Conservation (phyloP, 2,329 filamentous ascomycete genomes). For the Nothopassalora personata region DNA sequence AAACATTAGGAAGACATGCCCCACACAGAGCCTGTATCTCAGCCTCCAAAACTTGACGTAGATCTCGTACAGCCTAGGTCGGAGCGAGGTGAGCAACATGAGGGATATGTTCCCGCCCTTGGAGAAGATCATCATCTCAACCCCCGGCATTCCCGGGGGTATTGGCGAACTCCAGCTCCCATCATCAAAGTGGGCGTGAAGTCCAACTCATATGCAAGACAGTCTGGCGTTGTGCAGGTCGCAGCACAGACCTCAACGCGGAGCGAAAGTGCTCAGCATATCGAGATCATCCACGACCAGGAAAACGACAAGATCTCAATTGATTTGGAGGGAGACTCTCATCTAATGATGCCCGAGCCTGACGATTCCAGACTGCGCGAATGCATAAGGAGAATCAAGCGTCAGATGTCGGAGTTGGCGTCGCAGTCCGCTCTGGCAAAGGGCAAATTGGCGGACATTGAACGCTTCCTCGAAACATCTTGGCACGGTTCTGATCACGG, state of each 20-base stretch:
- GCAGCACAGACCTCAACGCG: neutral
- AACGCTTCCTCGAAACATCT: neutral
- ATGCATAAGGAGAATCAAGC: neutral
- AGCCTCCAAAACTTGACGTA: neutral
- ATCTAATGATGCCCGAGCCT: neutral
- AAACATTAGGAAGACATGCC: neutral
- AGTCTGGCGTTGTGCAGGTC: neutral
- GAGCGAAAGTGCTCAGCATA: neutral
- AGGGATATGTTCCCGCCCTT: neutral
- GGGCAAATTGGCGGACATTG: neutral
- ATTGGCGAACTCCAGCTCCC: neutral
- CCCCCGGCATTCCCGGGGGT: neutral
- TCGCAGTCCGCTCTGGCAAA: neutral
- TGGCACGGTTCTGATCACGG: neutral
- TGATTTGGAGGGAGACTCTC: neutral
- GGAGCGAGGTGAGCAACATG: neutral
- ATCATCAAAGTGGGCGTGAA: neutral
- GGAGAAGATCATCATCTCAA: neutral
- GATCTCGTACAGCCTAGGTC: neutral
- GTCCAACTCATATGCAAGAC: neutral
- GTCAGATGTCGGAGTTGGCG: neutral
- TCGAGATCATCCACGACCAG: neutral
- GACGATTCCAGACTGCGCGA: neutral
- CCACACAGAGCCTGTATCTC: neutral
- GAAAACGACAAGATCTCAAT: neutral